Base-by-base conservation (phyloP, 2,329 filamentous ascomycete species). In the Samsoniella hepiali region DNA sequence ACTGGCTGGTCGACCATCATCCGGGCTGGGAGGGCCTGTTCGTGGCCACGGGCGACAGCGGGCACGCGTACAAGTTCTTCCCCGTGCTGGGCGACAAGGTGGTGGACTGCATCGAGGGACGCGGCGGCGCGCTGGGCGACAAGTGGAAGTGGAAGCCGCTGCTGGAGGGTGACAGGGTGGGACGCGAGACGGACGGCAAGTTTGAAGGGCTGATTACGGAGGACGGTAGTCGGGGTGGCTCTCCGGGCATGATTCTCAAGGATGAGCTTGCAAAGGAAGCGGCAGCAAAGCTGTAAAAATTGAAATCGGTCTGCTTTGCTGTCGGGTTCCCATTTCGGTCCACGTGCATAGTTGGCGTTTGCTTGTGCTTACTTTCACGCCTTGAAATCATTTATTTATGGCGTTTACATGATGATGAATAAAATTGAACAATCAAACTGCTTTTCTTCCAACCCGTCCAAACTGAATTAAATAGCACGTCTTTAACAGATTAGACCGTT, bases 1-100 rank as follows among this genome's bases (percentile, higher is more conserved):
- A 92, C 71, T 92, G 90, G 77, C 80, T 92, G 62, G 81, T 91
- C 65, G 84, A 88, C 70, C 87, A 88, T 73, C 88, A 91, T 69
- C 89, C 89, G 0, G 75, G 79, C 17, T 84, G 84, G 74, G 72
- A 79, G 63, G 81, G 82, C 15, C 74, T 88, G 4, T 88, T 89
- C 69, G 69, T 89, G 31, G 84, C 84, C 0, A 87, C 85, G 0
- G 86, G 85, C 3, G 86, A 85, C 60, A 88, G 84, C 66, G 86
- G 86, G 3, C 86, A 89, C 71, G 88, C 76, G 5, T 90, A 87
- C 79, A 90, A 90, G 73, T 90, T 90, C 73, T 73, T 90, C 62
- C 88, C 88, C 0, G 82, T 89, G 5, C 76, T 90, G 13, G 88
- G 88, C 9, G 82, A 86, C 36, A 84, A 84, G 70, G 79, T 89